Base-by-base conservation (phyloP, 2,329 filamentous ascomycete genomes). In the Tolypocladium cylindrosporum region DNA sequence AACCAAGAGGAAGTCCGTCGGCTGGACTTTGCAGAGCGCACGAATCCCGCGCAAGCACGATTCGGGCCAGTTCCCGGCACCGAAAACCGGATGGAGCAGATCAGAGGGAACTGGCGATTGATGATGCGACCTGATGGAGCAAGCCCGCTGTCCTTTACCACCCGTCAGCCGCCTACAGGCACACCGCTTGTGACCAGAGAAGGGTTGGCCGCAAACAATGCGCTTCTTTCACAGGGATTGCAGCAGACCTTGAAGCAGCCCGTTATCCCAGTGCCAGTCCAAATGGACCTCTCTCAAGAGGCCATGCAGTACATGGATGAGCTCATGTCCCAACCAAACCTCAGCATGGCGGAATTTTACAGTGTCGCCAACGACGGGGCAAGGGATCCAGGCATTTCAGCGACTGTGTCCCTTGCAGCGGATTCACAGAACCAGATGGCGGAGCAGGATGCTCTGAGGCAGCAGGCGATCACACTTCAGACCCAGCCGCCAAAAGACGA, bases 81-180 rank as follows among this genome's bases (percentile, higher is more conserved):
- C 24, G 79, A 80, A 52, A 72, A 70, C 43, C 71, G 71, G 19
- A 72, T 79, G 61, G 78, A 79, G n/a, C 71, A 76, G 51, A 63
- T 73, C 6, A 69, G 75, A 21, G 75, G 80, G 13, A 74, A 74
- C 39, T 85, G 82, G 82, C 74, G 79, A 43, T 70, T 72, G 48
- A 67, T 85, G 9, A 73, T 84, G 7, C 70, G 72, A 19, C 67
- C 68, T 5, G 70, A 71, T 1, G 65, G 62, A 1, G 63, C 67
- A 13, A 61, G 59, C 27, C 61, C 66, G 4, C 56, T 61, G 13
- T 55, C 62, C 8, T 24, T 61, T 58, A 6, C 51, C 14, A 39
- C 45, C 7, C 37, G 27, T 27, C 56, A 57, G 24, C 51, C 52
- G 24, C 11, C 58, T 34, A 14, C 54, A 8, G 41, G 31, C 27